Evolutionary conservation across 2,329 filamentous ascomycete genomes (phyloP).

Genomic region (Amauroascus niger): DNA sequence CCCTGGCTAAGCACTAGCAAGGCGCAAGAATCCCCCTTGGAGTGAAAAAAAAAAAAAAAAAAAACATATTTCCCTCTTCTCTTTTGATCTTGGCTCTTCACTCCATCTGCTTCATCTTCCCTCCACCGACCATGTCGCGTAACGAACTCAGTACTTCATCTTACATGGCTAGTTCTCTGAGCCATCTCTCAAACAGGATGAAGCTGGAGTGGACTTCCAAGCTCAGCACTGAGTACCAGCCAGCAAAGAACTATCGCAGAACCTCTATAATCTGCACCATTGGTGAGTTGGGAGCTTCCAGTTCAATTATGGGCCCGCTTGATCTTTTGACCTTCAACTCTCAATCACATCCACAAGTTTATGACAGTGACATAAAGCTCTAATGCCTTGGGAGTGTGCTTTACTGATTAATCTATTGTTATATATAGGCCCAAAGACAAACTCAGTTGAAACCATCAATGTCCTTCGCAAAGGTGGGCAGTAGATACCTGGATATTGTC

Average conservation of each 20-base stretch:
- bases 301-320: not conserved
- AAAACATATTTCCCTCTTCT: conserved; percentile 6
- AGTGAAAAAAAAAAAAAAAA: no score
- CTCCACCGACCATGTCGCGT: not conserved
- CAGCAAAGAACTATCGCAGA: conserved; percentile 82
- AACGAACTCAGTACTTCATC: not conserved
- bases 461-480: conserved; percentile 60
- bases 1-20: not conserved
- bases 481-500: not conserved
- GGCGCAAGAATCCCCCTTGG: not conserved
- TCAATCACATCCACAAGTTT: not conserved
- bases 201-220: conserved; percentile 60
- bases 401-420: not conserved
- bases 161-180: conserved; percentile 61
- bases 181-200: conserved; percentile 73
- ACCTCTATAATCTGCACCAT: conserved; percentile 99
- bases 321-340: not conserved
- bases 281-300: conserved; percentile 47
- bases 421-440: conserved; percentile 75
- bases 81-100: no score
- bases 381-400: not conserved
- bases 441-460: conserved; percentile 95
- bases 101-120: no score
- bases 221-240: conserved; percentile 82
- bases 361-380: not conserved